A percentile compares a stretch with the other conserved stretches of the same genome.
Evolutionary conservation across 2,329 filamentous ascomycete genomes (phyloP).

Genomic region (Aspergillus fumigatiaffinis): DNA sequence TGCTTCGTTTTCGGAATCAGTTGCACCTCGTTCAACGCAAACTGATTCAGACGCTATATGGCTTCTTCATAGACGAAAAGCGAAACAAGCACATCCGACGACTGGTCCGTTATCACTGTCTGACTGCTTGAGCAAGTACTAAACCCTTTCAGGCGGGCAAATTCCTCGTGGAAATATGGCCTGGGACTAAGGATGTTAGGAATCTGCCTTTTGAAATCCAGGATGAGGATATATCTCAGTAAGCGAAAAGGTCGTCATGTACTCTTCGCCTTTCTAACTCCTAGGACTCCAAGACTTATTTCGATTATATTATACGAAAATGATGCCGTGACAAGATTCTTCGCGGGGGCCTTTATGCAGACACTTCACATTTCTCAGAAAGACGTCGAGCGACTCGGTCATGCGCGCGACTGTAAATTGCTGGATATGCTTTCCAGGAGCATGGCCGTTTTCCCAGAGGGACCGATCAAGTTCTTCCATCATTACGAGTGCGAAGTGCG

Average conservation of each 20-base stretch:
- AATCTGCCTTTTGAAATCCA: neutral
- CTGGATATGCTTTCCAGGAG: conserved; percentile 3
- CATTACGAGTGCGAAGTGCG: conserved; percentile 1
- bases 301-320: conserved; percentile 8
- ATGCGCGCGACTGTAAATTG: conserved; percentile 2
- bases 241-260: neutral
- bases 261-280: neutral
- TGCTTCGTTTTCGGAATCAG: neutral
- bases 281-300: conserved; percentile 2
- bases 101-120: conserved; percentile 14
- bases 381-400: conserved; percentile 5
- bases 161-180: conserved; percentile 19
- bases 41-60: conserved; percentile 1
- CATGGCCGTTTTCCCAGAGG: neutral
- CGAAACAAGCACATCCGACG: conserved; percentile 3
- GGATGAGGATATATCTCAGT: conserved; percentile 1
- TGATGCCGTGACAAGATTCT: conserved; percentile 15
- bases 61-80: conserved; percentile 7
- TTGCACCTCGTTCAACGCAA: conserved; percentile 2
- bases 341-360: conserved; percentile 19
- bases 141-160: conserved; percentile 11
- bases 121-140: neutral
- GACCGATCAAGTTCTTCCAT: conserved; percentile 7
- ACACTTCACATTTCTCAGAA: conserved; percentile 4
- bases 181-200: conserved; percentile 8